Evolutionary conservation across 495 filamentous ascomycete species (phyloP), one percentile per base, ranked within the genome.

Genomic region (Penicillium nucicola): DNA sequence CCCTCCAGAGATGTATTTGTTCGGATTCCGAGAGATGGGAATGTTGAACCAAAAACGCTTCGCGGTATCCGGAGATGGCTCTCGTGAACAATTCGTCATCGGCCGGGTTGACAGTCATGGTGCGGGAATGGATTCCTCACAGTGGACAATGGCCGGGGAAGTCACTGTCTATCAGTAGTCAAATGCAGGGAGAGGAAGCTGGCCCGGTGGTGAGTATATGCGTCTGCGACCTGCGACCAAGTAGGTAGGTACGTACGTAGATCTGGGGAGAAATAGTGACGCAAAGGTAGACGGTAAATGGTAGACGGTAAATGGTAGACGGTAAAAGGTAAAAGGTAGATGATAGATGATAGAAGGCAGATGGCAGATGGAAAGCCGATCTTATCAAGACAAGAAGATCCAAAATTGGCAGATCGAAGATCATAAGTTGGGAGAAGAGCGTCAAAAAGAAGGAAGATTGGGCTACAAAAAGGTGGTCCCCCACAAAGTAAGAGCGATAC

Each of bases 61-160:
- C 69, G 50, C 69, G 70, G 52, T 77, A 77, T 47, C 69, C 66
- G 60, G 71, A 71, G 28, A 77, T 74, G 51, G 70, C 72, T 58
- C 66, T 61, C 37, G 61, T 70, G 58, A 77, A 77, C 39, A 74
- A 60, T 55, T 69, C 72, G 54, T 75, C 71, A 55, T 76, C 68
- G 55, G 60, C 65, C 57, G 61, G 62, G 55, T 62, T 66, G 61
- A 61, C 57, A 48, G 70, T 56, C 73, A 75, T 76, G 52, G 38
- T 56, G 42, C 7, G 52, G 36, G 18, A 25, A n/a, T n/a, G 17
- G 45, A 25, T 5, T 61, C 53, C 25, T 50, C 44, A 20, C 38
- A 56, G 41, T 52, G 42, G 31, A 20, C 38, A 56, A 45, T 50
- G 42, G 31, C 20, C 22, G 28, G 36, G 37, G 23, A 42, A 28